Evolutionary conservation across 208 protist species (phyloP).

Genomic region (Naegleria lovaniensis): DNA sequence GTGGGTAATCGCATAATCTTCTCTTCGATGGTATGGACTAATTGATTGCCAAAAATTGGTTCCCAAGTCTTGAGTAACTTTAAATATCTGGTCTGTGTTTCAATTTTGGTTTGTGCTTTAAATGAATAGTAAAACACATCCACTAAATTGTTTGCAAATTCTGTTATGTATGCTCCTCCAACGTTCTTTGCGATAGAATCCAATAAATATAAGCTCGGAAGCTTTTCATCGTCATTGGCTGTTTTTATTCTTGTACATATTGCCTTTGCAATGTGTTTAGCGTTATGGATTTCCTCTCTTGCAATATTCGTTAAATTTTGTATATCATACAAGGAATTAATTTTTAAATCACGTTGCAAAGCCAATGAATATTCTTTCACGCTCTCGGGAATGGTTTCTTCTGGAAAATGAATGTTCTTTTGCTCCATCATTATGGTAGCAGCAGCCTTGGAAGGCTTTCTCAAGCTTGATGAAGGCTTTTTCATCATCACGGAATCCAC

Average conservation of each 20-base stretch:
- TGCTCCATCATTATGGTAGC: too few species aligned
- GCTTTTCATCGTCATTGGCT: neutral
- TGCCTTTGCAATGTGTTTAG: neutral
- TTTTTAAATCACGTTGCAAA: neutral
- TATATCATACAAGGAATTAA: neutral
- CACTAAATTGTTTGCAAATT: neutral
- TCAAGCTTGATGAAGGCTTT: too few species aligned
- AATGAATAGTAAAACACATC: neutral
- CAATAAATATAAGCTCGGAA: neutral
- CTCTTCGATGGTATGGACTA: neutral
- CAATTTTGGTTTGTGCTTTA: neutral
- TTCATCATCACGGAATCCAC: too few species aligned
- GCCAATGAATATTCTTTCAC: neutral
- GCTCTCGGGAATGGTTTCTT: too few species aligned
- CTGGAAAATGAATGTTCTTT: too few species aligned
- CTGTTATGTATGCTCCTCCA: neutral
- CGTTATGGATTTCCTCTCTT: neutral
- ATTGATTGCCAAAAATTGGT: neutral
- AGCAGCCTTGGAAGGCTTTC: too few species aligned
- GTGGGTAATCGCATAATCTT: neutral
- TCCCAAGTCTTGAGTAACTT: neutral
- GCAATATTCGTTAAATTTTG: neutral
- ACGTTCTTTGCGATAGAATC: neutral
- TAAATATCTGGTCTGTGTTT: neutral
- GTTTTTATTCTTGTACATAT: neutral